A percentile compares a stretch with the other conserved stretches of the same genome.
Conservation (phyloP, 257 asterid species). For the Cynanchum wilfordii region DNA sequence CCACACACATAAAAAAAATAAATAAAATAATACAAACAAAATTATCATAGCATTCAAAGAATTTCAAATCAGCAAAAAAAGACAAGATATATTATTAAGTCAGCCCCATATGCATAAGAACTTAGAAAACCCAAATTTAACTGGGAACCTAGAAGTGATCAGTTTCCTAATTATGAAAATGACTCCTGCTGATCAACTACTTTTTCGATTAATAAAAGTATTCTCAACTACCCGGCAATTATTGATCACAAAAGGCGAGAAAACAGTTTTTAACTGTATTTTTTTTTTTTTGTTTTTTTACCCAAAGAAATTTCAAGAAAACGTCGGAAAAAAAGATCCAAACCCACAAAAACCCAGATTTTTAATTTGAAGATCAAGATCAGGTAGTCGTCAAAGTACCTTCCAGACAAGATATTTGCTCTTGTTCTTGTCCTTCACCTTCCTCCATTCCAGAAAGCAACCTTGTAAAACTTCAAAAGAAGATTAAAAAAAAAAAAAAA, state of each 20-base stretch:
- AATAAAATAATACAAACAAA: too few relatives aligned
- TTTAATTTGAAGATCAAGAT: neutral
- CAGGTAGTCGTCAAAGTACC: neutral
- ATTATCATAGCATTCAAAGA: neutral
- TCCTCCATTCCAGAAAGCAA: conserved; percentile 7
- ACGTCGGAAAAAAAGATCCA: neutral
- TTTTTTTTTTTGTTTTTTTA: neutral
- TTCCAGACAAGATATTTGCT: neutral
- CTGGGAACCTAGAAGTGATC: neutral
- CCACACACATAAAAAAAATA: too few relatives aligned
- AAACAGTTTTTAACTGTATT: neutral
- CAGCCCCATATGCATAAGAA: too few relatives aligned
- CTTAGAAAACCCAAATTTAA: neutral
- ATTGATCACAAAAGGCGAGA: neutral
- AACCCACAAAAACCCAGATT: neutral
- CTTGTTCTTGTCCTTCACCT: neutral
- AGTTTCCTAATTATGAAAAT: neutral
- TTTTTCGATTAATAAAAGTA: neutral
- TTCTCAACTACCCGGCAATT: neutral
- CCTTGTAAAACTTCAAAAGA: neutral
- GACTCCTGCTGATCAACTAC: neutral
- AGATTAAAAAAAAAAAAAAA: neutral
- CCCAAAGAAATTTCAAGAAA: neutral
- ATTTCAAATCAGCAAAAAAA: neutral
- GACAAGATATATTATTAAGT: neutral